Conservation (phyloP, 805 yeast genomes). For the Brettanomyces custersianus region DNA sequence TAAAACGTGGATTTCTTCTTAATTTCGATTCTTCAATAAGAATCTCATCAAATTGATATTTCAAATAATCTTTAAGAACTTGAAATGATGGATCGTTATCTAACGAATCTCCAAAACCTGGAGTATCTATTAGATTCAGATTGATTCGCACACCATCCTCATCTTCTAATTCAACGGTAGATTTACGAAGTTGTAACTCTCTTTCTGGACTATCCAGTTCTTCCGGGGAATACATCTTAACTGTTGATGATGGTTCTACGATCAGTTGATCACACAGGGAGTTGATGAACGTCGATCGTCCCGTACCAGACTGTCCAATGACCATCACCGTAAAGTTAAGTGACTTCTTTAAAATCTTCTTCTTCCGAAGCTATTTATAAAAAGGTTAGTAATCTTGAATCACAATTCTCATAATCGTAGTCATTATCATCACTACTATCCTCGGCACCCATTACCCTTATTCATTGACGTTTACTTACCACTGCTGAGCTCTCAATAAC, state of each 20-base stretch:
- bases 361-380: slow-evolving; percentile 52
- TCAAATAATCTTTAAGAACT: slow-evolving; percentile 65
- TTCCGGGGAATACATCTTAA: slow-evolving; percentile 24
- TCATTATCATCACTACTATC: no score
- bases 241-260: slow-evolving; percentile 60
- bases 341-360: slow-evolving; percentile 74
- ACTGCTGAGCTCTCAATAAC: slow-evolving; percentile 44
- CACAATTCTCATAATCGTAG: no score
- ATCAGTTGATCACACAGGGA: slow-evolving; percentile 85
- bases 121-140: slow-evolving; percentile 70
- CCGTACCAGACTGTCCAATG: slow-evolving; percentile 80
- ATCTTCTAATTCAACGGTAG: slow-evolving; percentile 77
- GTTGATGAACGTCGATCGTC: slow-evolving; percentile 88
- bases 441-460: no score
- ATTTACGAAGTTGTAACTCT: slow-evolving; percentile 61
- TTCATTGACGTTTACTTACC: no score
- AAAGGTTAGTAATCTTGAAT: not conserved
- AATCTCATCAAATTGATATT: slow-evolving; percentile 78
- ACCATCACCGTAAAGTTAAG: slow-evolving; percentile 82
- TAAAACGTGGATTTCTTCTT: slow-evolving; percentile 77
- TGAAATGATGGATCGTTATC: slow-evolving; percentile 62
- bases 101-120: slow-evolving; percentile 72
- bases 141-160: slow-evolving; percentile 79
- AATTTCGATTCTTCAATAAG: slow-evolving; percentile 73
- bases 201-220: slow-evolving; percentile 42